Evolutionary conservation across 1,284 basidiomycete genomes (phyloP), one percentile per base, ranked within the genome.

Genomic region (Polyporus tsugae): DNA sequence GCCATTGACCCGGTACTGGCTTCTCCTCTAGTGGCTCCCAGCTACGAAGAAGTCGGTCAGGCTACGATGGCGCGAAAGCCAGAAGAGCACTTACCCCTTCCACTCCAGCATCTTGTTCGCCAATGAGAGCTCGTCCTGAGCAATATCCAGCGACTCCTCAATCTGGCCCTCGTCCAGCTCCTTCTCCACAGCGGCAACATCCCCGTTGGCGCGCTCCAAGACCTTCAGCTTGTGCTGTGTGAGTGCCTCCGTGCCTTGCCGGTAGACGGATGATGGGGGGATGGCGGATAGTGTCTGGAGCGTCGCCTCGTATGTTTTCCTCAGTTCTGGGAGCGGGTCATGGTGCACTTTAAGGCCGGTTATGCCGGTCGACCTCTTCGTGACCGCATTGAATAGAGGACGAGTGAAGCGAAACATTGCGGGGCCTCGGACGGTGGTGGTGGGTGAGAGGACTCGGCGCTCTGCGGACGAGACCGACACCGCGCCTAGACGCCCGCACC

Each of bases 41-140:
- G 57, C 96, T 97, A 6, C 22, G 13, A 25, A n/a, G 52, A 36
- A 4, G 60, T 52, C 3, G 22, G 70, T 41, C 72, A n/a, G 66
- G 67, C n/a, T 67, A 35, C 38, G 39, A 64, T 65, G 38, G 52
- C 11, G n/a, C 22, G 46, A 52, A n/a, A n/a, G 41, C 36, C 1
- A 15, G 1, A 49, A n/a, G 33, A 29, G 25, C 57, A 93, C 95
- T 83, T 81, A 99, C 97, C 94, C 89, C 84, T 98, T 98, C 95
- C 95, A 99, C 78, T 97, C 94, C 33, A 92, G 78, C 93, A 99
- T 95, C 83, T 95, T 95, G 46, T 85, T 85, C 1, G 88, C 93
- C 57, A 99, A 83, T 62, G 82, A 84, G 68, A 95, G 83, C 82
- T 99, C 97, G 74, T 94, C 92, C 74, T 91, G 81, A 4, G 96